These are phyloP conservation scores for Volvariella volvacea DNA, from an alignment of 1,284 basidiomycete genomes.

Conservation along the genomic window DNA sequence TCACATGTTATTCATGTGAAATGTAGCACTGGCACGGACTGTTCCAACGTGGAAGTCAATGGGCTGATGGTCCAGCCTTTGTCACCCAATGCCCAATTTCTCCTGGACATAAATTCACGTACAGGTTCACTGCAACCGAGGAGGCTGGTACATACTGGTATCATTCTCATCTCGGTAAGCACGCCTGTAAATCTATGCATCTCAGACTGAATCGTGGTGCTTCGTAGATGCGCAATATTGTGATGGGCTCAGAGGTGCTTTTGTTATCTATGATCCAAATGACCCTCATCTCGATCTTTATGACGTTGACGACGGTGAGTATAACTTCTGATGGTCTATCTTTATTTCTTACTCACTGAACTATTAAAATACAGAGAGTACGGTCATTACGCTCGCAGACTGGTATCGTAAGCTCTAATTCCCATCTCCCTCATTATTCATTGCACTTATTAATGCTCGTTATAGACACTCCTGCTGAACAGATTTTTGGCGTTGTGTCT, in stretches of 20 bases:
- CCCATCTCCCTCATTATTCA: slow-evolving; percentile 1
- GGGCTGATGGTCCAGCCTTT: slow-evolving; percentile 23
- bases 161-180: slow-evolving; percentile 7
- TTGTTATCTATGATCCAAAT: slow-evolving; percentile 23
- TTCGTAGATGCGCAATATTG: slow-evolving; percentile 19
- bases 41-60: slow-evolving; percentile 20
- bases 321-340: too few relatives aligned
- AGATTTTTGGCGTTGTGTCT: slow-evolving; percentile 3
- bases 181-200: too few relatives aligned
- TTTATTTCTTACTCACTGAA: too few relatives aligned
- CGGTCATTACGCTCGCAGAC: slow-evolving; percentile 33
- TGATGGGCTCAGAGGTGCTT: slow-evolving; percentile 26
- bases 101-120: slow-evolving; percentile 16
- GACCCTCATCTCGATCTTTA: slow-evolving; percentile 13
- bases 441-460: slow-evolving; percentile 14
- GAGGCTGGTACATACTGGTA: slow-evolving; percentile 33
- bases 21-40: slow-evolving; percentile 25
- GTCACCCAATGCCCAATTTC: slow-evolving; percentile 22
- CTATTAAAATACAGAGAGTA: slow-evolving; percentile 14
- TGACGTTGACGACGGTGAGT: slow-evolving; percentile 30
- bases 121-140: slow-evolving; percentile 18
- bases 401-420: slow-evolving; percentile 21
- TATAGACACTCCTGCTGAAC: neutral
- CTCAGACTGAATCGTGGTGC: too few relatives aligned
- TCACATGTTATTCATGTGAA: too few relatives aligned